Evolutionary conservation across 1,284 basidiomycete genomes (phyloP).

Genomic region (Exobasidium cylindrosporum): DNA sequence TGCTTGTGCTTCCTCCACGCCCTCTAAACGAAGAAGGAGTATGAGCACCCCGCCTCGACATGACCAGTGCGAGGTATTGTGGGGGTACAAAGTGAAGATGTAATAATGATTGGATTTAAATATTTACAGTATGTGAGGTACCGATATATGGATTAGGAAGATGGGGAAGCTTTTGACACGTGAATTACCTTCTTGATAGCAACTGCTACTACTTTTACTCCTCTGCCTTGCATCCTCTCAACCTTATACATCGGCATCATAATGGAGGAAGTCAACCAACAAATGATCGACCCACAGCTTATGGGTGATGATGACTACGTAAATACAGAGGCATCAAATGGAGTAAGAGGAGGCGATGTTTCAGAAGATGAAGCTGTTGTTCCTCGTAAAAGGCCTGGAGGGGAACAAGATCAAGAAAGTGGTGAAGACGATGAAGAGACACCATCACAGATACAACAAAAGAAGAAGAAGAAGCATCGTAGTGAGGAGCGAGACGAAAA

Average conservation of each 20-base stretch:
- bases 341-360: background rate
- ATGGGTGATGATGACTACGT: too few species aligned
- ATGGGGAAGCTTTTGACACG: background rate
- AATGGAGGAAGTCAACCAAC: background rate
- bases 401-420: background rate
- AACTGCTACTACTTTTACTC: background rate
- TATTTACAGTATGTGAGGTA: too few species aligned
- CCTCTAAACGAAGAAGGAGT: background rate
- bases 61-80: background rate
- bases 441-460: background rate
- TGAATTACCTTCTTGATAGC: background rate
- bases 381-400: background rate
- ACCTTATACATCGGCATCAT: background rate
- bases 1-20: background rate
- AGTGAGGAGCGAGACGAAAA: background rate
- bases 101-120: too few species aligned
- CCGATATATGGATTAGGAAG: background rate
- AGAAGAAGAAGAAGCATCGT: conserved; percentile 13
- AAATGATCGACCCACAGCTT: background rate
- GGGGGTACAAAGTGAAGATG: background rate
- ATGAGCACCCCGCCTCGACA: conserved; percentile 10
- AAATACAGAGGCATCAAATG: background rate
- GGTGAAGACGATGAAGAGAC: background rate
- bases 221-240: background rate
- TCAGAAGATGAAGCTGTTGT: background rate